phyloP scores from a whole-genome alignment of 257 asterid species.

The Oldenlandia corymbosa region DNA sequence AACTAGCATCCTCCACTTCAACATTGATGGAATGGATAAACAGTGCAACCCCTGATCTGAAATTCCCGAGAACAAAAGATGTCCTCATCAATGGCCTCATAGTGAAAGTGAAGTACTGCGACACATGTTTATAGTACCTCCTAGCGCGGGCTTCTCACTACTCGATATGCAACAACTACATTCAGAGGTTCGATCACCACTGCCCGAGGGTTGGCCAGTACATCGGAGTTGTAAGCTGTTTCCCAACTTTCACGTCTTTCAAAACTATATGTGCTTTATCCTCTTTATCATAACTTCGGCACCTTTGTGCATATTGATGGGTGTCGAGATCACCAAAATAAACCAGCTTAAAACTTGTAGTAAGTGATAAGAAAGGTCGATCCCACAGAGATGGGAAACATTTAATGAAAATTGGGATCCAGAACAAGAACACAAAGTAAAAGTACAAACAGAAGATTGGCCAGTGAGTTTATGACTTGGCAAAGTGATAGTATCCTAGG shows the following conservation, averaged over 20 bases:
- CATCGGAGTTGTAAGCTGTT: constrained; percentile 65
- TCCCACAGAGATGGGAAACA: too few species aligned
- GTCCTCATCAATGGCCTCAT: constrained; percentile 55
- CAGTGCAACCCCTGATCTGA: constrained; percentile 37
- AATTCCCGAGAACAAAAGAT: constrained; percentile 68
- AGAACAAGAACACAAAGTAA: too few species aligned
- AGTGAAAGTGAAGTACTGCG: constrained; percentile 71
- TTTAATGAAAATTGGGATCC: too few species aligned
- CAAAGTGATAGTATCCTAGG: too few species aligned
- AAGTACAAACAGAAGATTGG: too few species aligned
- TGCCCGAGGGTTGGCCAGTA: constrained; percentile 99
- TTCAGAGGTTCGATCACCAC: constrained; percentile 94
- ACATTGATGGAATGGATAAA: constrained; percentile 55
- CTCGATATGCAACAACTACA: constrained; percentile 93
- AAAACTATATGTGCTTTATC: constrained; percentile 77
- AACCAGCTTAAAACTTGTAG: too few species aligned
- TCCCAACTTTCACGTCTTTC: too few species aligned
- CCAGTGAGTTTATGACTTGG: too few species aligned
- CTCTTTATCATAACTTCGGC: constrained; percentile 71
- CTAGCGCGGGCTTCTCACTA: constrained; percentile 96
- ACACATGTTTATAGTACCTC: constrained; percentile 78
- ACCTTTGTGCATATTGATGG: constrained; percentile 57
- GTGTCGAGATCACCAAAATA: too few species aligned
- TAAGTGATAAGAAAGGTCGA: too few species aligned
- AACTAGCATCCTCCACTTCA: constrained; percentile 23